phyloP scores from a whole-genome alignment of 768 basidiomycete species.

The Phylloporus sp. region DNA sequence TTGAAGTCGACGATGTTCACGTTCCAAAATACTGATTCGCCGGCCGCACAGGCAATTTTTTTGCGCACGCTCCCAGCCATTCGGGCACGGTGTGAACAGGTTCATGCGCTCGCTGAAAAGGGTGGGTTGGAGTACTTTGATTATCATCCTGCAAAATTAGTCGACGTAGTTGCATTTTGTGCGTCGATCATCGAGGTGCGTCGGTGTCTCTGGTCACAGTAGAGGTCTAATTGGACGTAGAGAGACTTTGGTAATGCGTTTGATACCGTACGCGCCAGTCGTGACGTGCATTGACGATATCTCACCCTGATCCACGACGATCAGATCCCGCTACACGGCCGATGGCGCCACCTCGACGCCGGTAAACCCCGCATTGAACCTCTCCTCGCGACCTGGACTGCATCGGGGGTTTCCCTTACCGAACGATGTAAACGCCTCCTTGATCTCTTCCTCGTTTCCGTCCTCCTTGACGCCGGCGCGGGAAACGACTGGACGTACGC shows the following conservation, averaged over 20 bases:
- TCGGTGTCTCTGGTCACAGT: slow-evolving; percentile 8
- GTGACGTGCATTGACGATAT: too few relatives aligned
- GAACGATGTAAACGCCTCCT: slow-evolving; percentile 72
- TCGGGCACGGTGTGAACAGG: slow-evolving; percentile 73
- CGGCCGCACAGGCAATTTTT: slow-evolving; percentile 45
- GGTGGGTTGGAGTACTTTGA: slow-evolving; percentile 82
- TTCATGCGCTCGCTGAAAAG: slow-evolving; percentile 70
- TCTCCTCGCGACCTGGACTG: slow-evolving; percentile 53
- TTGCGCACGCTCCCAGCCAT: slow-evolving; percentile 87
- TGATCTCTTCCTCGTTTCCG: slow-evolving; percentile 87
- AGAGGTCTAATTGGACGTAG: too few relatives aligned
- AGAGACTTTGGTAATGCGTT: slow-evolving; percentile 77
- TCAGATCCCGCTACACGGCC: slow-evolving; percentile 87
- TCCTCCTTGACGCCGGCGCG: slow-evolving; percentile 92
- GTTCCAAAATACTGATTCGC: slow-evolving; percentile 1
- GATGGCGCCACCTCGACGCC: slow-evolving; percentile 85
- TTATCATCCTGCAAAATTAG: slow-evolving; percentile 74
- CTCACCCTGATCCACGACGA: too few relatives aligned
- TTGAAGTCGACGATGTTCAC: neutral
- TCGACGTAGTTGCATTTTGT: slow-evolving; percentile 67
- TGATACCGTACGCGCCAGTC: slow-evolving; percentile 54
- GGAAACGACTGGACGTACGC: slow-evolving; percentile 76
- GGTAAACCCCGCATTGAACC: slow-evolving; percentile 59
- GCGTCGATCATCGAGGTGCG: slow-evolving; percentile 71
- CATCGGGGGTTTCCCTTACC: slow-evolving; percentile 37